These are phyloP conservation scores for Macrolepiota albuminosa DNA, from an alignment of 768 basidiomycete genomes.

Conservation along the genomic window DNA sequence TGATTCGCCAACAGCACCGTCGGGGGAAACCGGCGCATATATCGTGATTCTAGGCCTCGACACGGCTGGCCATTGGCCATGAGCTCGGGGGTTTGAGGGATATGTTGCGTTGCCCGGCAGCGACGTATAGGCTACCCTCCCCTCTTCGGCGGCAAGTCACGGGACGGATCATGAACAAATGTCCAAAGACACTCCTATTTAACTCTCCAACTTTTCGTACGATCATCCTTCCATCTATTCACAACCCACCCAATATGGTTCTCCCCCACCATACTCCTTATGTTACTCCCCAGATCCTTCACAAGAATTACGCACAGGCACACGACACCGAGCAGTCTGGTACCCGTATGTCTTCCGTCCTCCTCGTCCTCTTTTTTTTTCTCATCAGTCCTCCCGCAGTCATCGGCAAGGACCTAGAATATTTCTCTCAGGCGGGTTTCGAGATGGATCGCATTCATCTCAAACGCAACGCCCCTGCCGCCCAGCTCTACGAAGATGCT, in stretches of 20 bases:
- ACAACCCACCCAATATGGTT: conserved; percentile 45
- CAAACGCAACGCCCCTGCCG: conserved; percentile 89
- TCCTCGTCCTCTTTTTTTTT: conserved; percentile 2
- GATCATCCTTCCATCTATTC: conserved; percentile 15
- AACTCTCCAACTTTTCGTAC: conserved; percentile 11
- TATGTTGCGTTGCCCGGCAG: conserved; percentile 21
- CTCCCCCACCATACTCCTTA: conserved; percentile 74
- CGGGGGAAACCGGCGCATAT: conserved; percentile 26
- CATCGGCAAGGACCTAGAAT: conserved; percentile 89
- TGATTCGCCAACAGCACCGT: conserved; percentile 1
- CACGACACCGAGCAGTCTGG: conserved; percentile 59
- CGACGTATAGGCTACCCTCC: conserved; percentile 27
- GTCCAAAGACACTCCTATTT: conserved; percentile 15
- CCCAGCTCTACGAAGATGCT: conserved; percentile 94
- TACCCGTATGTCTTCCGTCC: conserved; percentile 41
- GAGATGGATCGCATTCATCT: conserved; percentile 97
- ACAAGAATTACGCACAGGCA: conserved; percentile 78
- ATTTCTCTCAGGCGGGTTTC: conserved; percentile 98
- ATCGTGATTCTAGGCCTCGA: background rate
- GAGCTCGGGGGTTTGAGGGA: conserved; percentile 31
- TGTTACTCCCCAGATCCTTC: conserved; percentile 85
- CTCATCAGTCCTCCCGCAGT: conserved; percentile 39
- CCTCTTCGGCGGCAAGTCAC: conserved; percentile 18
- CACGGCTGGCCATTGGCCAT: conserved; percentile 12
- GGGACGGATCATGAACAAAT: conserved; percentile 19